Percentiles rank a stretch among this genome's conserved stretches.
phyloP scores from a whole-genome alignment of 305 asterid genomes.

The Rubia occidens region DNA sequence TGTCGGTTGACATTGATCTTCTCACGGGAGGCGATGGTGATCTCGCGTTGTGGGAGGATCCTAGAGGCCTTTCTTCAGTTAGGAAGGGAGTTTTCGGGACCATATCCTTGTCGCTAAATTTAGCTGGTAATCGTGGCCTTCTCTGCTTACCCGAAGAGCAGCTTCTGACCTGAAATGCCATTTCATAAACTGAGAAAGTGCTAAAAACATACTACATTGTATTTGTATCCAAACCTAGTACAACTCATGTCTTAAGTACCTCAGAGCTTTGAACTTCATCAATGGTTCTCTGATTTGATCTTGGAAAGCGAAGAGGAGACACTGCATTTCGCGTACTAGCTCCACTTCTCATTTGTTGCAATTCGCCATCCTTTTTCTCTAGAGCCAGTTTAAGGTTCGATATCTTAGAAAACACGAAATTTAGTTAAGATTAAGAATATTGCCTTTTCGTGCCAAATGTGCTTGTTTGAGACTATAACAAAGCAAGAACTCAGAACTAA shows the following conservation, averaged over 20 bases:
- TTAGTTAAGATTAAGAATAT: neutral
- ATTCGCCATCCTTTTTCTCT: constrained; percentile 80
- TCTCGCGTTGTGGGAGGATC: constrained; percentile 35
- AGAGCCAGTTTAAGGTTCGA: constrained; percentile 63
- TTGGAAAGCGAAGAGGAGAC: constrained; percentile 67
- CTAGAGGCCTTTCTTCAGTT: constrained; percentile 40
- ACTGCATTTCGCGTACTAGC: constrained; percentile 36
- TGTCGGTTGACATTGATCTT: constrained; percentile 81
- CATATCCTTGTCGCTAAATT: constrained; percentile 65
- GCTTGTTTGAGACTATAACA: neutral
- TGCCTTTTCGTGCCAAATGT: neutral
- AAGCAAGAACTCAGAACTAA: constrained; percentile 14
- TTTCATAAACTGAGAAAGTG: neutral
- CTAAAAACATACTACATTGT: neutral
- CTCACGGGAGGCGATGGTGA: constrained; percentile 79
- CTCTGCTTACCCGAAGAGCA: constrained; percentile 73
- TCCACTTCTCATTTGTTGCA: constrained; percentile 59
- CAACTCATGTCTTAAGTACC: constrained; percentile 31
- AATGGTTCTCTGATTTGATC: constrained; percentile 33
- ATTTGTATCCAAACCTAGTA: neutral
- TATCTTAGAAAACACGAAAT: constrained; percentile 36
- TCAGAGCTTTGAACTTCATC: constrained; percentile 44
- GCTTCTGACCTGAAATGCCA: constrained; percentile 52
- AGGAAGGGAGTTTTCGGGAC: constrained; percentile 42
- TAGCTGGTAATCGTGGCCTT: constrained; percentile 55